These are phyloP conservation scores for Amanita phalloides DNA, from an alignment of 768 basidiomycete genomes.

Conservation along the genomic window DNA sequence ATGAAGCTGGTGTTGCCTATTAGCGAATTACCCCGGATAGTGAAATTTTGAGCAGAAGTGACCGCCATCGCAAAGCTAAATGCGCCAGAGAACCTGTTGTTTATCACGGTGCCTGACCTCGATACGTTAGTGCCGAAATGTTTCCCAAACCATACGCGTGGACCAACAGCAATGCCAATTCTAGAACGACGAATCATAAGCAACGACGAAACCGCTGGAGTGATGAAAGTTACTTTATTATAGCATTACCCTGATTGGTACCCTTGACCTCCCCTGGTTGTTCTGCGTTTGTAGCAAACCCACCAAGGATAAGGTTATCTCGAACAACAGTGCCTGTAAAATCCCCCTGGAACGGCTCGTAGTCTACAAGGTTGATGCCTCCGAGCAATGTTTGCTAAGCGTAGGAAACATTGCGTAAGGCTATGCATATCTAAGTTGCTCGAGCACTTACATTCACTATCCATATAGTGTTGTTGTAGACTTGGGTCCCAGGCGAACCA, in stretches of 20 bases:
- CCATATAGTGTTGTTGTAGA: conserved; percentile 73
- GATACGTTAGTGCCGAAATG: conserved; percentile 40
- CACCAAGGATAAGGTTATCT: conserved; percentile 60
- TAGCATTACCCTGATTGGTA: conserved; percentile 42
- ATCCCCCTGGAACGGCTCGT: conserved; percentile 54
- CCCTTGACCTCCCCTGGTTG: conserved; percentile 35
- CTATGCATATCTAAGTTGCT: background rate
- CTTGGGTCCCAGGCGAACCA: conserved; percentile 60
- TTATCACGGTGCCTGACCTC: conserved; percentile 38
- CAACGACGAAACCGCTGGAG: background rate
- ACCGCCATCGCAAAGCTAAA: conserved; percentile 70
- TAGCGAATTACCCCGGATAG: conserved; percentile 48
- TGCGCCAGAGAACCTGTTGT: conserved; percentile 54
- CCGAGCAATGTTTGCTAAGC: conserved; percentile 56
- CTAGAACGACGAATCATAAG: conserved; percentile 20
- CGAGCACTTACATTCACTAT: conserved; percentile 42
- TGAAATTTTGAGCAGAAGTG: conserved; percentile 54
- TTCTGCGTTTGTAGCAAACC: conserved; percentile 43
- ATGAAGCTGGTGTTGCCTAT: conserved; percentile 69
- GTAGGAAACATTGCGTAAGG: conserved; percentile 3
- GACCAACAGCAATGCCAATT: conserved; percentile 75
- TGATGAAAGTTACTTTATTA: conserved; percentile 51
- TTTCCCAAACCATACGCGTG: conserved; percentile 65
- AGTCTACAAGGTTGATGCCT: conserved; percentile 74
- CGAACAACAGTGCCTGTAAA: conserved; percentile 54